phyloP scores from a whole-genome alignment of 148 eudicot genomes.

The Heliamphora exappendiculata region DNA sequence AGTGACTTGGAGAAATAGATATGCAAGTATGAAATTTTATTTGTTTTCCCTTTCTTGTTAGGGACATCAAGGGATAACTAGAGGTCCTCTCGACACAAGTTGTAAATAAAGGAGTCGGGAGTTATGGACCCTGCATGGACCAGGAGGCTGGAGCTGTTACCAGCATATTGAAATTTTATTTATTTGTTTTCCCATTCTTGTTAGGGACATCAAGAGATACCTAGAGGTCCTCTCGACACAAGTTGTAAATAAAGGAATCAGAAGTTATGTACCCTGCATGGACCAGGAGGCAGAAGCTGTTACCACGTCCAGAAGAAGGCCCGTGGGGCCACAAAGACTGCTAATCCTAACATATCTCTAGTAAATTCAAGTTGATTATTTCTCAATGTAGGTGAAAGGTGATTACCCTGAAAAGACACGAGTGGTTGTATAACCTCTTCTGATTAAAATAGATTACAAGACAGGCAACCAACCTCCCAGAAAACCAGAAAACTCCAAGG shows the following conservation, averaged over 20 bases:
- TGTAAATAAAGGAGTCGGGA: not conserved
- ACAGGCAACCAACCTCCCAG: not conserved
- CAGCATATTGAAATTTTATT: too few species aligned
- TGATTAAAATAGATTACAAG: not conserved
- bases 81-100: not conserved
- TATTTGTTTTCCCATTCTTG: too few species aligned
- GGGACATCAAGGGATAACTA: too few species aligned
- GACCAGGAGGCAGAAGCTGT: not conserved
- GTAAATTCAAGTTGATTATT: not conserved
- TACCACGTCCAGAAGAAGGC: not conserved
- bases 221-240: too few species aligned
- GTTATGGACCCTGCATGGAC: too few species aligned
- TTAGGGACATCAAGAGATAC: too few species aligned
- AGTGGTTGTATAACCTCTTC: not conserved
- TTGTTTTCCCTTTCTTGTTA: not conserved
- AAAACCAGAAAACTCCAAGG: conserved; percentile 20
- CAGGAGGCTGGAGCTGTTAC: too few species aligned
- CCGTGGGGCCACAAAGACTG: not conserved
- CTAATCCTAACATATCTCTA: not conserved
- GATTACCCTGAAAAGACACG: not conserved
- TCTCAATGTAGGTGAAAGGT: not conserved
- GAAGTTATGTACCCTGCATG: not conserved
- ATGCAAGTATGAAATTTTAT: not conserved
- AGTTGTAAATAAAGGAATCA: too few species aligned
- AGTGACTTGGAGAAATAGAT: not conserved